Conservation (phyloP, 1,139 yeast species). For the Sugiyamaella sp. region DNA sequence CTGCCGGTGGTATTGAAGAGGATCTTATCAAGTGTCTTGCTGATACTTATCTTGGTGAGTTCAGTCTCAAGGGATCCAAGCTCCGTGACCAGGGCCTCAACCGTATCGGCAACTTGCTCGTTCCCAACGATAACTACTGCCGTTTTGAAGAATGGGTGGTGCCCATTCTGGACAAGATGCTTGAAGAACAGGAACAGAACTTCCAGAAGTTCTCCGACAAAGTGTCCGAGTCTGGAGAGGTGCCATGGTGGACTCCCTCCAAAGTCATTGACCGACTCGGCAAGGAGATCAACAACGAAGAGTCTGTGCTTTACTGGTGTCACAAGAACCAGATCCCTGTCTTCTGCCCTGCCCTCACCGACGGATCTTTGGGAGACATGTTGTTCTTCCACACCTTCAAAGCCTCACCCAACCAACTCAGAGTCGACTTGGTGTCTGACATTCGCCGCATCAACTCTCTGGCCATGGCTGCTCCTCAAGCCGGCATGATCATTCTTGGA, state of each 20-base stretch:
- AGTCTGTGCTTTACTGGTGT: constrained; percentile 97
- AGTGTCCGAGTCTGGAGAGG: constrained; percentile 62
- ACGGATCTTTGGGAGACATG: constrained; percentile 99
- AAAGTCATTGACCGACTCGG: constrained; percentile 90
- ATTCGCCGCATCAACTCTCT: constrained; percentile 86
- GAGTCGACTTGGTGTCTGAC: constrained; percentile 92
- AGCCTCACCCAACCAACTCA: constrained; percentile 83
- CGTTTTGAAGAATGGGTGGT: constrained; percentile 98
- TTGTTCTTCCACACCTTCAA: constrained; percentile 96
- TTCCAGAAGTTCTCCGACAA: constrained; percentile 50
- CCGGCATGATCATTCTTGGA: constrained; percentile 95
- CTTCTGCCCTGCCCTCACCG: constrained; percentile 96
- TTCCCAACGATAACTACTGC: constrained; percentile 97
- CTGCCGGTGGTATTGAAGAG: constrained; percentile 98
- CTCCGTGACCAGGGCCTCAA: constrained; percentile 95
- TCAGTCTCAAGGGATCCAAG: constrained; percentile 73
- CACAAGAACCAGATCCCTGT: constrained; percentile 94
- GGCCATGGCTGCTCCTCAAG: constrained; percentile 93
- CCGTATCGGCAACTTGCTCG: constrained; percentile 93
- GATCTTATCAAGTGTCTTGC: constrained; percentile 95
- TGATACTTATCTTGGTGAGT: constrained; percentile 93
- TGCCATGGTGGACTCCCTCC: constrained; percentile 85
- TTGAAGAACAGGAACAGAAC: constrained; percentile 83
- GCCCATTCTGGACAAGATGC: constrained; percentile 82
- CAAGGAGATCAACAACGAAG: constrained; percentile 89